These are phyloP conservation scores for Xylaria sp. DNA, from an alignment of 2,329 filamentous ascomycete genomes.

Conservation along the genomic window DNA sequence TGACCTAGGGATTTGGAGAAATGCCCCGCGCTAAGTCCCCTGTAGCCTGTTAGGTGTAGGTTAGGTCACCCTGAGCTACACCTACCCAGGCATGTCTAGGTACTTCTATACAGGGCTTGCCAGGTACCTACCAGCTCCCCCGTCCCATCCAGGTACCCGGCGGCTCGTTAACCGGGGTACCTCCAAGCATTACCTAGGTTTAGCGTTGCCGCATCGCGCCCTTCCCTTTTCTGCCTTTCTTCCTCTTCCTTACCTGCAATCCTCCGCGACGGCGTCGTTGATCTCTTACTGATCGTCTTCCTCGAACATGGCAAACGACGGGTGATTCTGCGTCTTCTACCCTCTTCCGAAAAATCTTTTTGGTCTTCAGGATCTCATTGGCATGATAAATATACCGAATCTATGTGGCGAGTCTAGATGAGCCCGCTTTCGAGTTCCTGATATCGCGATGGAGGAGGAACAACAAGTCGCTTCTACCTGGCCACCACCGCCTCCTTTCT, in stretches of 20 bases:
- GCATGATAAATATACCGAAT: neutral
- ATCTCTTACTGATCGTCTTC: neutral
- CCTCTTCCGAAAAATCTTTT: neutral
- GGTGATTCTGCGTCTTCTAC: slow-evolving; percentile 2
- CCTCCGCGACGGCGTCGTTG: neutral
- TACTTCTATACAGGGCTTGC: too few relatives aligned
- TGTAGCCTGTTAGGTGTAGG: too few relatives aligned
- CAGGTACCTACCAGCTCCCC: too few relatives aligned
- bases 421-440: neutral
- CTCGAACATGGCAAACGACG: slow-evolving; percentile 2
- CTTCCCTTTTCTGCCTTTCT: too few relatives aligned
- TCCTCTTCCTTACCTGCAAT: too few relatives aligned
- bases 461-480: slow-evolving; percentile 67
- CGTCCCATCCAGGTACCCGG: too few relatives aligned
- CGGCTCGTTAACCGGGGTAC: too few relatives aligned
- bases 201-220: too few relatives aligned
- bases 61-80: too few relatives aligned
- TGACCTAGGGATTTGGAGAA: slow-evolving; percentile 25
- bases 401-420: neutral
- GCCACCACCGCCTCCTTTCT: slow-evolving; percentile 88
- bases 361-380: neutral
- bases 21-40: slow-evolving; percentile 21
- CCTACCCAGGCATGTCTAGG: too few relatives aligned
- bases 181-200: too few relatives aligned
- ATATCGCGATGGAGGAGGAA: slow-evolving; percentile 39